Evolutionary conservation across 495 filamentous ascomycete species (phyloP).

Genomic region (Neohortaea acidophila): DNA sequence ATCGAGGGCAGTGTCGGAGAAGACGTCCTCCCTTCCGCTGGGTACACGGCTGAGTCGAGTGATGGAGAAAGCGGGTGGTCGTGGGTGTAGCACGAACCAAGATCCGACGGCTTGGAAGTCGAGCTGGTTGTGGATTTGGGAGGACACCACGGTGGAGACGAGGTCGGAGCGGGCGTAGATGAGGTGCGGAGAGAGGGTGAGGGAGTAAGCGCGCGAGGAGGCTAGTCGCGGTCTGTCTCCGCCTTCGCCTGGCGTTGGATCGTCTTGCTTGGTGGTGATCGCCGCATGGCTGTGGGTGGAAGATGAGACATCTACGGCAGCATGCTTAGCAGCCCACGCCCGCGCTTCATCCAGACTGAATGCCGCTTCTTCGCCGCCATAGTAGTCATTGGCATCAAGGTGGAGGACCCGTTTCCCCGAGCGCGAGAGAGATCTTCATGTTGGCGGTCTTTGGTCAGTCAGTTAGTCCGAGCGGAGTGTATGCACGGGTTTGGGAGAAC

Average conservation of each 20-base stretch:
- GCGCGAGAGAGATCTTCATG: slow-evolving; percentile 72
- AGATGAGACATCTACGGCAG: neutral
- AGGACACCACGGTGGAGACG: slow-evolving; percentile 64
- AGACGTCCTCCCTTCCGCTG: slow-evolving; percentile 75
- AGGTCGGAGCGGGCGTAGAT: slow-evolving; percentile 71
- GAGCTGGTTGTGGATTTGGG: slow-evolving; percentile 71
- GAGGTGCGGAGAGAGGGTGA: slow-evolving; percentile 72
- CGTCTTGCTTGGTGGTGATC: too few relatives aligned
- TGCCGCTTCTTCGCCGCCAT: slow-evolving; percentile 74
- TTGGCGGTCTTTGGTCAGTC: slow-evolving; percentile 49
- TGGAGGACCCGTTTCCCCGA: slow-evolving; percentile 86
- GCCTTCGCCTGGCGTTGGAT: slow-evolving; percentile 13
- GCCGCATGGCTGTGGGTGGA: slow-evolving; percentile 25
- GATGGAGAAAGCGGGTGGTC: slow-evolving; percentile 1
- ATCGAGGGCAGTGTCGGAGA: slow-evolving; percentile 54
- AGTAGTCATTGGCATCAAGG: slow-evolving; percentile 72
- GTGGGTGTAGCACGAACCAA: slow-evolving; percentile 58
- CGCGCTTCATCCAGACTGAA: slow-evolving; percentile 73
- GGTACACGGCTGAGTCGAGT: slow-evolving; percentile 42
- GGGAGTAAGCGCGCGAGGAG: slow-evolving; percentile 61
- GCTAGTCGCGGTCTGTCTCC: slow-evolving; percentile 30
- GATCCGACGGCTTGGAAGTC: slow-evolving; percentile 90
- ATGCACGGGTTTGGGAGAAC: slow-evolving; percentile 5
- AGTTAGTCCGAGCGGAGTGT: slow-evolving; percentile 26
- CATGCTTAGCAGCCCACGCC: slow-evolving; percentile 46